A percentile compares a stretch with the other conserved stretches of the same genome.
phyloP scores from a whole-genome alignment of 345 rosid genomes.

The Cardamine resedifolia region DNA sequence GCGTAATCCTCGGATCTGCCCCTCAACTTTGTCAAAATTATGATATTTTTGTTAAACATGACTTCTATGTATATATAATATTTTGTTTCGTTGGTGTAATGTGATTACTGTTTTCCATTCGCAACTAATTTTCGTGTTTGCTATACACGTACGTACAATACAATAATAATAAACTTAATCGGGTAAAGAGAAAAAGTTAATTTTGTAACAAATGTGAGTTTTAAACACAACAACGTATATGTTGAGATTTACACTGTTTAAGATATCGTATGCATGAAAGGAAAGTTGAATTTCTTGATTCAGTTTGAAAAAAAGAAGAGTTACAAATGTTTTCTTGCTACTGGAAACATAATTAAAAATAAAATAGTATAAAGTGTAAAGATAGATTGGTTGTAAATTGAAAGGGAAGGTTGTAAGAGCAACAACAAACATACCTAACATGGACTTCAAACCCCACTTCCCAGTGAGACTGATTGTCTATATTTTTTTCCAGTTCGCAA shows the following conservation, averaged over 20 bases:
- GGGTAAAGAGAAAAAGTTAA: neutral
- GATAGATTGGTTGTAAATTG: constrained; percentile 17
- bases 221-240: neutral
- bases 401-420: constrained; percentile 29
- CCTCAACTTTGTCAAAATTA: neutral
- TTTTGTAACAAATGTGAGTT: neutral
- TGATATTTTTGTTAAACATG: too few species aligned
- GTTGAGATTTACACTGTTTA: neutral
- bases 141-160: neutral
- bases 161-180: neutral
- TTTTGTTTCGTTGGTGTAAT: neutral
- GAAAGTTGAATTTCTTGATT: neutral
- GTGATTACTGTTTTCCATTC: neutral
- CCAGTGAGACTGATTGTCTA: constrained; percentile 23
- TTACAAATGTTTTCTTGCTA: neutral
- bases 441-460: constrained; percentile 35
- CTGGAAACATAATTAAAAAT: constrained; percentile 7
- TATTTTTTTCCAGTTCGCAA: constrained; percentile 18
- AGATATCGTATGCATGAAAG: neutral
- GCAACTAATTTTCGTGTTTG: neutral
- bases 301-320: neutral
- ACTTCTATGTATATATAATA: too few species aligned
- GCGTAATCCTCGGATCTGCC: constrained; percentile 30
- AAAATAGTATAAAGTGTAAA: constrained; percentile 18
- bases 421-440: constrained; percentile 38